These are phyloP conservation scores for Curvularia eragrostidis DNA, from an alignment of 2,329 filamentous ascomycete genomes.

Conservation along the genomic window DNA sequence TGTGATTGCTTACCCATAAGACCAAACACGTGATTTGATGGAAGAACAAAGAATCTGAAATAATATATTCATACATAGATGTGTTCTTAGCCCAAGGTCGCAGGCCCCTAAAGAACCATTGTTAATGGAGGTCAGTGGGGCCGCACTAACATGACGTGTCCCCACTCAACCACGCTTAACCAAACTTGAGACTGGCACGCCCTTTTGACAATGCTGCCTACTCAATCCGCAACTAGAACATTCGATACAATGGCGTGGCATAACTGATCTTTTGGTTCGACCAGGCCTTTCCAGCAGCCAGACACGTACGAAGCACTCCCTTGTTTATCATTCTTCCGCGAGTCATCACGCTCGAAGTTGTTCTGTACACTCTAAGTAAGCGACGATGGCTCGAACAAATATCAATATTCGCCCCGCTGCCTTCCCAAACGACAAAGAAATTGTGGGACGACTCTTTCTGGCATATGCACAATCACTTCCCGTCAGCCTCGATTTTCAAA, in stretches of 20 bases:
- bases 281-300: neutral
- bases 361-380: neutral
- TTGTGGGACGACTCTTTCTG: conserved; percentile 47
- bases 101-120: no score
- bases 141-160: neutral
- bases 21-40: conserved; percentile 7
- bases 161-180: neutral
- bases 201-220: no score
- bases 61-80: neutral
- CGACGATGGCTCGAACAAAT: neutral
- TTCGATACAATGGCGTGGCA: neutral
- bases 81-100: no score
- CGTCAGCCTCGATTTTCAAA: conserved; percentile 65
- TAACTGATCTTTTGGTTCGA: neutral
- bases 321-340: neutral
- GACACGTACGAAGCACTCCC: neutral
- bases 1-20: conserved; percentile 4
- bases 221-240: neutral
- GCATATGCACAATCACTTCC: conserved; percentile 54
- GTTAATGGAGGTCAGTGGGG: no score
- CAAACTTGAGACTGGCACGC: neutral
- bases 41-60: neutral
- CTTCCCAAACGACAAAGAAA: conserved; percentile 52
- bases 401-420: conserved; percentile 39
- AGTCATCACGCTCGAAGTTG: neutral